Base-by-base conservation (phyloP, 148 eudicot species). In the Rhododendron kiyosumense region DNA sequence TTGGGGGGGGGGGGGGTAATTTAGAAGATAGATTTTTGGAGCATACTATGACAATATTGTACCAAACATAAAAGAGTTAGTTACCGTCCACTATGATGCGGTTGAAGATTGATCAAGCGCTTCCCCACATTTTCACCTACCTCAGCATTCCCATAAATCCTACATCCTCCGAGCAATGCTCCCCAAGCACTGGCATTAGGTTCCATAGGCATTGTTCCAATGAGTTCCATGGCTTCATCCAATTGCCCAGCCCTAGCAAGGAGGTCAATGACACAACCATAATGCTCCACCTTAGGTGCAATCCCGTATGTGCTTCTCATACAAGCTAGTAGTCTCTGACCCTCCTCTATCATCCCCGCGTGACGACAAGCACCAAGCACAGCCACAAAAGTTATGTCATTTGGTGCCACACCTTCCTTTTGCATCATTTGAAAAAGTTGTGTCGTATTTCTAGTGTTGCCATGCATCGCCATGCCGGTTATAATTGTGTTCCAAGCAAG, bases 81-180 rank as follows among this genome's bases (percentile, higher is more conserved):
- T 73, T 88, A 88, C 90, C 90, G 86, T 73, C 90, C 90, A 84
- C 90, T 79, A 75, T 86, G 88, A 13, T 86, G 46, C 10, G 90
- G 88, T 78, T 89, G 86, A 57, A 89, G 86, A 84, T 74, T 85
- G 54, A 89, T 75, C 73, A 89, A 85, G 75, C 32, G 51, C 28
- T 79, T 86, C 46, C 88, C 90, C 71, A 86, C 88, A 26, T 41
- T 80, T 67, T 76, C 83, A 76, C 85, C 90, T 77, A 86, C 79
- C 81, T 86, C 71, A 82, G 82, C 78, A 51, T 86, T 81, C 17
- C 73, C 85, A 81, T 86, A 80, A 51, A 84, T 86, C 82, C 85
- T 84, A 78, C 90, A 89, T 13, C 88, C 90, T 61, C 88, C 90
- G 20, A 86, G 87, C 79, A 89, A 75, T 57, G 90, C 90, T 65